Base-by-base conservation (phyloP, 768 basidiomycete genomes). In the Lactarius sanguifluus region DNA sequence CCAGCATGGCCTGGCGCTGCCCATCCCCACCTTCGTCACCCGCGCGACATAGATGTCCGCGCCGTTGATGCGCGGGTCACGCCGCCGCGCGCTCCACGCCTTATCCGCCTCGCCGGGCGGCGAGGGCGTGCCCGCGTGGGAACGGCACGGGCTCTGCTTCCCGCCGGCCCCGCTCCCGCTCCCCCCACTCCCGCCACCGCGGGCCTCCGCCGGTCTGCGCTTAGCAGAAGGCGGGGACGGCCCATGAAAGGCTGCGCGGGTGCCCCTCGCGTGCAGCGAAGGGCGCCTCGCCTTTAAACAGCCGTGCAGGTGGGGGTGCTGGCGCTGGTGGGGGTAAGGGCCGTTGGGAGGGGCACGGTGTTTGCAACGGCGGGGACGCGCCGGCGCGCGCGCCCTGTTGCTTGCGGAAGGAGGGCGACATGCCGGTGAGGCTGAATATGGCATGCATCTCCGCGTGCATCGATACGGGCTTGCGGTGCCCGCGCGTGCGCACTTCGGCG, bases 401-500 rank as follows among this genome's bases (percentile, higher is more conserved):
- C 76, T 78, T 80, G 78, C 81, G 82, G 77, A 80, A 81, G 67
- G 82, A 79, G 58, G 83, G 82, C 54, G 81, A 79, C 79, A 77
- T 78, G 76, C 81, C 76, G 60, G 81, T 83, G 63, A 81, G 71
- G 69, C 75, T 84, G 74, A 81, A 83, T 64, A 85, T 86, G 34
- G 81, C 81, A 68, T 85, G 81, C 85, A 85, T 86, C 75, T 85
- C 83, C 3, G 85, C 84, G 69, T 86, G 83, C 83, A 86, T 81
- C n/a, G 79, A 79, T n/a, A 79, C 75, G 32, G 77, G 77, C 77
- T 79, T 82, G 59, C 79, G 77, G 69, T 76, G 77, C 5, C 79
- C 78, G 59, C 77, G 77, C 61, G 74, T 76, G 45, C 64, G 70
- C 34, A 76, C 71, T 56, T 81, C 79, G 13, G 75, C 74, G 30